These are phyloP conservation scores for Eimeria tenella DNA, from an alignment of 169 alveolate genomes.

Conservation along the genomic window DNA sequence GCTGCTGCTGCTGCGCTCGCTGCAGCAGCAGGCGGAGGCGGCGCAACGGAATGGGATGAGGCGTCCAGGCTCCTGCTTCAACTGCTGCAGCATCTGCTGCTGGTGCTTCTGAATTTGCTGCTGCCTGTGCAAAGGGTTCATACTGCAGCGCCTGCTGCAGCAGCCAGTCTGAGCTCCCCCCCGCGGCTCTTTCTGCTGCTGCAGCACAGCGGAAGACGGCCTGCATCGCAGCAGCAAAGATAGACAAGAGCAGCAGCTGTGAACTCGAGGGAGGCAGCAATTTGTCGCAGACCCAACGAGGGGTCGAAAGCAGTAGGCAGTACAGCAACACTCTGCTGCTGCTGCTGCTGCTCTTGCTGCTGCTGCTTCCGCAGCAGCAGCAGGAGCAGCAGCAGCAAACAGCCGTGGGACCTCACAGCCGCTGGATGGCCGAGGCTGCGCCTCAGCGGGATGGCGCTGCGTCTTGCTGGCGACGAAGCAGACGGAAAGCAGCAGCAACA, in stretches of 20 bases:
- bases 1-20: slow-evolving; percentile 43
- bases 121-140: slow-evolving; percentile 21
- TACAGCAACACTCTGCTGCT: slow-evolving; percentile 41
- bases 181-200: not conserved
- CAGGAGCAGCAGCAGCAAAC: slow-evolving; percentile 49
- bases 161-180: slow-evolving; percentile 23
- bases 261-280: no score
- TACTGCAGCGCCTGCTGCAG: slow-evolving; percentile 67
- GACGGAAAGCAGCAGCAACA: slow-evolving; percentile 2
- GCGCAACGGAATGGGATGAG: slow-evolving; percentile 48
- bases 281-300: not conserved
- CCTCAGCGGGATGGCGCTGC: slow-evolving; percentile 62
- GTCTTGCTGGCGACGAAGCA: slow-evolving; percentile 42
- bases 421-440: slow-evolving; percentile 16
- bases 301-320: not conserved
- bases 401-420: slow-evolving; percentile 48
- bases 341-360: slow-evolving; percentile 38
- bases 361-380: slow-evolving; percentile 23
- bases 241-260: not conserved
- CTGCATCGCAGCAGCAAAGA: slow-evolving; percentile 43
- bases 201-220: slow-evolving; percentile 60
- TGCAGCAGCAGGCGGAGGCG: slow-evolving; percentile 71
- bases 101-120: not conserved
- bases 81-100: slow-evolving; percentile 45
- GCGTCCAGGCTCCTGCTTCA: slow-evolving; percentile 62